These are phyloP conservation scores for Passalora sequoiae DNA, from an alignment of 2,329 filamentous ascomycete genomes.

Conservation along the genomic window DNA sequence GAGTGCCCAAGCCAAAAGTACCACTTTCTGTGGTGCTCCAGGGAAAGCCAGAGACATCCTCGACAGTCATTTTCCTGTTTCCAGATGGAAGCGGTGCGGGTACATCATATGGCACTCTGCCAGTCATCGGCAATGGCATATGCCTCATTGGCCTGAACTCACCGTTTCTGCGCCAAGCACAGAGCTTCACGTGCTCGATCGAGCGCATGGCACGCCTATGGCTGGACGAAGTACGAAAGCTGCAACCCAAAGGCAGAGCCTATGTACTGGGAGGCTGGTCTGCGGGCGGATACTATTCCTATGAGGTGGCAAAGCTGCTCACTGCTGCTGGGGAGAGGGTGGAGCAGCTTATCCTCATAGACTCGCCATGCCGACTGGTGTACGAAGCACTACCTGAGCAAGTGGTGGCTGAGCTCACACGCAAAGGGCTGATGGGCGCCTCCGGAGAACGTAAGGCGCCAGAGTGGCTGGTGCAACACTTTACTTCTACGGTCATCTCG, in stretches of 20 bases:
- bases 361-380: conserved; percentile 26
- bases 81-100: conserved; percentile 48
- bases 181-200: conserved; percentile 28
- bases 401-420: conserved; percentile 25
- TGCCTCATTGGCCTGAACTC: conserved; percentile 43
- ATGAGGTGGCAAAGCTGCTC: conserved; percentile 28
- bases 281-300: conserved; percentile 69
- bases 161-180: conserved; percentile 28
- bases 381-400: conserved; percentile 27
- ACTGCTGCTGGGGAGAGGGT: conserved; percentile 23
- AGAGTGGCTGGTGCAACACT: conserved; percentile 31
- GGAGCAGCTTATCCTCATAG: conserved; percentile 28
- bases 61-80: conserved; percentile 31
- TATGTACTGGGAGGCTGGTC: conserved; percentile 69
- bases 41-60: conserved; percentile 18
- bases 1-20: conserved; percentile 30
- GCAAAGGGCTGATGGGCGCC: conserved; percentile 28
- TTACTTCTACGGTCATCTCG: conserved; percentile 27
- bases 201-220: conserved; percentile 28
- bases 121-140: conserved; percentile 41
- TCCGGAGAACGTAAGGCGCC: conserved; percentile 26
- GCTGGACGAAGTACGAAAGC: conserved; percentile 34
- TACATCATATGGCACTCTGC: conserved; percentile 38
- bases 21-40: conserved; percentile 27
- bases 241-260: conserved; percentile 46